Base-by-base conservation (phyloP, 306 rosid species). In the Fragaria nilgerrensis region DNA sequence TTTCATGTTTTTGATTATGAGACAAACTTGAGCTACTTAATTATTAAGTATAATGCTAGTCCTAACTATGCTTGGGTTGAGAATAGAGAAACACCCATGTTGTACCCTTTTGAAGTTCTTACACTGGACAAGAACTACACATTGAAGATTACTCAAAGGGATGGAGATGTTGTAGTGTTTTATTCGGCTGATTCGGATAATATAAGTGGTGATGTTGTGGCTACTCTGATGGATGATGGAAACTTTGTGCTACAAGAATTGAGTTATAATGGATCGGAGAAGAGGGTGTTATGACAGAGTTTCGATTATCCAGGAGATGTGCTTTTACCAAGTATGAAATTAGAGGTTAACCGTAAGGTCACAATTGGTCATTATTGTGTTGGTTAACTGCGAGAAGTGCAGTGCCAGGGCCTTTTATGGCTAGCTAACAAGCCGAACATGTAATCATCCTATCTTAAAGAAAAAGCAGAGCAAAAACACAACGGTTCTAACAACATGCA, bases 231-330 rank as follows among this genome's bases (percentile, higher is more conserved):
- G 59, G 75, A 77, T 59, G 7, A 29, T 68, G 70, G 81, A 13
- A 56, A 77, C 32, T 25, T 77, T 43, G 61, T 68, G 43, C 55
- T 77, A 8, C 36, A 43, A 50, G 68, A 53, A 41, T 7, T 77
- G 68, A 41, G 14, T 19, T 19, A n/a, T 12, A 58, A 55, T 43
- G 75, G 59, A 9, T 69, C 70, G 9, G 22, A 11, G 13, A 50
- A 53, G 37, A 27, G 4, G 29, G 22, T 25, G 7, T 29, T 68
- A n/a, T 56, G 80, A 62, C 75, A n/a, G n/a, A n/a, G n/a, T n/a
- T n/a, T n/a, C n/a, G n/a, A n/a, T n/a, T n/a, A n/a, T n/a, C n/a
- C n/a, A 71, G 5, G 1, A 0, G 45, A 71, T 14, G 36, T 56
- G 8, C 55, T 71, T 29, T 13, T 71, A n/a, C 45, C 62, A 52